Percentiles rank a stretch among this genome's conserved stretches.
phyloP scores from a whole-genome alignment of 1,139 yeast genomes.

The Nakaseomyces kungkrabaensis region DNA sequence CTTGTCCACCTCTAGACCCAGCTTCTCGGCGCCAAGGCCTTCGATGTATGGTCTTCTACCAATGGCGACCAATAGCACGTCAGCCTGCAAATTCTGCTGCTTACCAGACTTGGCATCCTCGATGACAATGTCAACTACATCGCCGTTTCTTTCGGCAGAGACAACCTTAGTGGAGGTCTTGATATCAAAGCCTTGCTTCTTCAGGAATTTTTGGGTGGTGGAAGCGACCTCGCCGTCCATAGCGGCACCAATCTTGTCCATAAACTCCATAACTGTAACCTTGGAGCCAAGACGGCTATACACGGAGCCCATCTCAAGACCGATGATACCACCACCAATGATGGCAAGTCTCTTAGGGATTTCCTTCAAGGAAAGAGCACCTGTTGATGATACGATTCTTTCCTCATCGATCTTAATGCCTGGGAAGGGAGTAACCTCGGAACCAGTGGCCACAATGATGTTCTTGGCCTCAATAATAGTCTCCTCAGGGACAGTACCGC shows the following conservation, averaged over 20 bases:
- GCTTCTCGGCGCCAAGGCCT: conserved; percentile 79
- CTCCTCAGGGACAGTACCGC: conserved; percentile 39
- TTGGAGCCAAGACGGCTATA: conserved; percentile 93
- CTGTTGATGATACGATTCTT: conserved; percentile 93
- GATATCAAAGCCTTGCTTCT: conserved; percentile 93
- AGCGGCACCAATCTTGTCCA: conserved; percentile 83
- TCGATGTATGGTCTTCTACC: conserved; percentile 97
- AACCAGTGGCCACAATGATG: conserved; percentile 94
- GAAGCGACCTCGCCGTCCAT: conserved; percentile 97
- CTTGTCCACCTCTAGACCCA: conserved; percentile 85
- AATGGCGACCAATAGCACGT: conserved; percentile 89
- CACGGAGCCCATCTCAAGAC: conserved; percentile 98
- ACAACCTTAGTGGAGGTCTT: conserved; percentile 87
- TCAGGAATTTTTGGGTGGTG: conserved; percentile 75
- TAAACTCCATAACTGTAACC: conserved; percentile 91
- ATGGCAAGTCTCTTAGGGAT: conserved; percentile 85
- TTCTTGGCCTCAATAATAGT: conserved; percentile 64
- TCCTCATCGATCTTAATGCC: conserved; percentile 95
- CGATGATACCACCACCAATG: conserved; percentile 99
- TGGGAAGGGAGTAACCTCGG: conserved; percentile 98
- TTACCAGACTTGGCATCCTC: conserved; percentile 86
- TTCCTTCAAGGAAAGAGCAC: conserved; percentile 75
- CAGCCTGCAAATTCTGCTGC: conserved; percentile 73
- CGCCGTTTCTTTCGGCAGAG: conserved; percentile 82
- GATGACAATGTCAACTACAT: conserved; percentile 71